Percentiles rank a stretch among this genome's conserved stretches.
These are phyloP conservation scores for Fraxinus americana DNA, from an alignment of 257 asterid species.

Conservation along the genomic window DNA sequence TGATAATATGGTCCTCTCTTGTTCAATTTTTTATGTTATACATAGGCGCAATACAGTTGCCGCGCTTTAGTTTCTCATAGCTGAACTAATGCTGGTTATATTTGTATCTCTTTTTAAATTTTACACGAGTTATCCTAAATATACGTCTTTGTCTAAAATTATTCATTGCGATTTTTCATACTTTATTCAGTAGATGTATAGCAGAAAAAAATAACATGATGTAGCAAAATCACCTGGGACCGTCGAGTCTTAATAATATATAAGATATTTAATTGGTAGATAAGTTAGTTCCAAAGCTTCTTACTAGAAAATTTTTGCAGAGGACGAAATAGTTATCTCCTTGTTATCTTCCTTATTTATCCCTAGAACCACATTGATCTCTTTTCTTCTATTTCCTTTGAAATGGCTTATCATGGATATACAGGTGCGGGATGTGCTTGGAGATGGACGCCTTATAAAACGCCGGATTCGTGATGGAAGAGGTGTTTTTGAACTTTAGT, in stretches of 20 bases:
- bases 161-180: not conserved
- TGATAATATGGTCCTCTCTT: not conserved
- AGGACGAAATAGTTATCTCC: slow-evolving; percentile 11
- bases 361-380: not conserved
- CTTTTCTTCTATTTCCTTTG: slow-evolving; percentile 20
- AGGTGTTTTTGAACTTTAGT: slow-evolving; percentile 45
- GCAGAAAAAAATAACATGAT: not conserved
- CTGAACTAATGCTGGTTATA: not conserved
- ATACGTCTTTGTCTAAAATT: not conserved
- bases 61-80: not conserved
- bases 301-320: not conserved
- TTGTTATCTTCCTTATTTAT: slow-evolving; percentile 5
- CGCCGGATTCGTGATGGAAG: slow-evolving; percentile 90
- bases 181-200: not conserved
- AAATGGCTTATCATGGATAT: slow-evolving; percentile 26
- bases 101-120: not conserved
- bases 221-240: not conserved
- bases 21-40: not conserved
- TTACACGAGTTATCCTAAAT: not conserved
- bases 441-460: slow-evolving; percentile 95
- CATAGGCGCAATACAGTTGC: not conserved
- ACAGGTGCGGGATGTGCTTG: slow-evolving; percentile 97
- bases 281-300: not conserved
- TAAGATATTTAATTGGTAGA: not conserved
- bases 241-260: not conserved